Percentiles rank a stretch among this genome's conserved stretches.
These are phyloP conservation scores for Aspergillus alliaceus DNA, from an alignment of 2,329 filamentous ascomycete genomes.

Conservation along the genomic window DNA sequence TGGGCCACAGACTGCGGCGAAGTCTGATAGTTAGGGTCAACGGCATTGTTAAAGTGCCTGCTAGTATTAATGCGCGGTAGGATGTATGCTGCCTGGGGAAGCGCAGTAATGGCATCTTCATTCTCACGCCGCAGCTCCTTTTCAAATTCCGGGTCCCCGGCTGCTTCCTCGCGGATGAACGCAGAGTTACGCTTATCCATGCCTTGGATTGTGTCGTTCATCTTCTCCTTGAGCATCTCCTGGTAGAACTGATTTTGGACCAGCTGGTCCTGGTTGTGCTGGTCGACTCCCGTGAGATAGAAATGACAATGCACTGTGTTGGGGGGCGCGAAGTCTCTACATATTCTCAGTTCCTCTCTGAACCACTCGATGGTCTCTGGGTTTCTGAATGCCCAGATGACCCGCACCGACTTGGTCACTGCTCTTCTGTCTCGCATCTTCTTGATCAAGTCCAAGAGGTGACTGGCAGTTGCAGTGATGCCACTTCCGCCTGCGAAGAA, in stretches of 20 bases:
- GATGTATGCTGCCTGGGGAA: conserved; percentile 61
- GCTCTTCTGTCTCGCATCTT: conserved; percentile 93
- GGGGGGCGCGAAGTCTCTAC: conserved; percentile 82
- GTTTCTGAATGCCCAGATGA: conserved; percentile 90
- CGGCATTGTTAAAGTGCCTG: conserved; percentile 15
- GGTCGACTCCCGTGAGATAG: conserved; percentile 80
- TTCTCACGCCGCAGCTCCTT: conserved; percentile 77
- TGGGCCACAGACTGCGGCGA: not conserved
- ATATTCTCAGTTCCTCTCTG: conserved; percentile 89
- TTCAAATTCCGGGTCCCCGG: conserved; percentile 75
- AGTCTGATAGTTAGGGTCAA: not conserved
- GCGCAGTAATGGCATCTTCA: conserved; percentile 78
- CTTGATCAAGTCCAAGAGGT: conserved; percentile 91
- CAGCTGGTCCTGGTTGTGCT: conserved; percentile 47
- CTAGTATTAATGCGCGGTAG: conserved; percentile 17
- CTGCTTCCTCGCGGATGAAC: conserved; percentile 77
- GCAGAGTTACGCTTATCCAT: conserved; percentile 86
- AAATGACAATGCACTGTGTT: conserved; percentile 92
- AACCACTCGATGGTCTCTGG: conserved; percentile 98
- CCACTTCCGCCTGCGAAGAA: conserved; percentile 92
- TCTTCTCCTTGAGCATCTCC: conserved; percentile 77
- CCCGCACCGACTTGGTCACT: conserved; percentile 83
- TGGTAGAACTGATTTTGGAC: conserved; percentile 59
- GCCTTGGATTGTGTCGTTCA: conserved; percentile 83
- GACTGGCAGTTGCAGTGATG: conserved; percentile 89